phyloP scores from a whole-genome alignment of 2,329 filamentous ascomycete genomes.

The Drechslerella coelobrocha region DNA sequence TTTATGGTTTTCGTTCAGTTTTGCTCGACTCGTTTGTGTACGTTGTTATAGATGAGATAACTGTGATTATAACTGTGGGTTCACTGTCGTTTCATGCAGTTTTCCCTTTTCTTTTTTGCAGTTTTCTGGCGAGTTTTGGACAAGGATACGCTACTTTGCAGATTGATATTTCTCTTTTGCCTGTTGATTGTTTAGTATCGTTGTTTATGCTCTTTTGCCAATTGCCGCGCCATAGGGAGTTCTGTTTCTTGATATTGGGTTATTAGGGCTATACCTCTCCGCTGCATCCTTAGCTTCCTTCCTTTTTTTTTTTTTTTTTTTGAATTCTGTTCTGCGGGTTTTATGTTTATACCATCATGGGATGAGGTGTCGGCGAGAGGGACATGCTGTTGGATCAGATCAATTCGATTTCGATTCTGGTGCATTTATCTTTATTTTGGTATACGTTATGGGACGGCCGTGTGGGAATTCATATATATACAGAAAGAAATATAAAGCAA shows the following conservation, averaged over 20 bases:
- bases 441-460: too few species aligned
- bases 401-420: too few species aligned
- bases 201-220: neutral
- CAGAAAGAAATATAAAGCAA: too few species aligned
- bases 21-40: neutral
- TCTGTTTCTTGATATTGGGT: conserved; percentile 13
- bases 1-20: neutral
- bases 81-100: conserved; percentile 5
- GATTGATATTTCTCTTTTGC: conserved; percentile 26
- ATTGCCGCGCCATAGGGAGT: conserved; percentile 26
- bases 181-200: neutral
- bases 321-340: conserved; percentile 13
- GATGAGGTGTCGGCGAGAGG: too few species aligned
- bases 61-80: conserved; percentile 16
- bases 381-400: too few species aligned
- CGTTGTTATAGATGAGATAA: conserved; percentile 41
- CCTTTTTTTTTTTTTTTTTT: conserved; percentile 7
- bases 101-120: neutral
- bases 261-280: conserved; percentile 42
- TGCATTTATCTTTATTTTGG: too few species aligned
- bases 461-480: too few species aligned
- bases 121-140: conserved; percentile 1
- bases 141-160: conserved; percentile 16
- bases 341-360: too few species aligned
- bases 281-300: conserved; percentile 42